A percentile compares a stretch with the other conserved stretches of the same genome.
These are phyloP conservation scores for Apodospora peruviana DNA, from an alignment of 495 filamentous ascomycete species.

Conservation along the genomic window DNA sequence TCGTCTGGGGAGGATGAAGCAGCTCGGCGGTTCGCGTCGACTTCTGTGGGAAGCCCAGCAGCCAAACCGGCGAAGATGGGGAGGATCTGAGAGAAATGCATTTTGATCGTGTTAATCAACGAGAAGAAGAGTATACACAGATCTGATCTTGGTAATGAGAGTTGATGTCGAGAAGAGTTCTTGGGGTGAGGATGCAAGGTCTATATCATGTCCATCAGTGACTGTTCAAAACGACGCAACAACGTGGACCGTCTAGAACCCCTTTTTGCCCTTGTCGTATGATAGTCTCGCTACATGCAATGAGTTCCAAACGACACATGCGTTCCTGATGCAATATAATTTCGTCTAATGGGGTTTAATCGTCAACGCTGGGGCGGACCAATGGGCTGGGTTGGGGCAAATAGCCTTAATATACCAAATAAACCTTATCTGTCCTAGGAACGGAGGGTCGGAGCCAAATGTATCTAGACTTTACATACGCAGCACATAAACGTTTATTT, in stretches of 20 bases:
- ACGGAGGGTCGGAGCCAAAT: neutral
- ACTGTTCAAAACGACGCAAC: too few species aligned
- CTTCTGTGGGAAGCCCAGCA: neutral
- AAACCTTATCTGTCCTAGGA: neutral
- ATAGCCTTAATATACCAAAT: neutral
- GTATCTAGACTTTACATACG: neutral
- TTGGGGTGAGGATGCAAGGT: too few species aligned
- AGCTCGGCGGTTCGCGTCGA: too few species aligned
- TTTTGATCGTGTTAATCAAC: neutral
- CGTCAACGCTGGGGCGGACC: neutral
- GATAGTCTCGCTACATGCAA: too few species aligned
- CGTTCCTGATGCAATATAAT: neutral
- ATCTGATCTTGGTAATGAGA: too few species aligned
- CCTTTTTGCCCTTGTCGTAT: too few species aligned
- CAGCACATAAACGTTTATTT: neutral
- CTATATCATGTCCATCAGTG: too few species aligned
- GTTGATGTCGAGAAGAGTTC: too few species aligned
- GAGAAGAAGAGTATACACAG: too few species aligned
- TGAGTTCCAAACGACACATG: too few species aligned
- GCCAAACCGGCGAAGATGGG: neutral
- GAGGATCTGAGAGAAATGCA: neutral
- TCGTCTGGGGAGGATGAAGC: conserved; percentile 18
- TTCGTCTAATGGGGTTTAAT: neutral
- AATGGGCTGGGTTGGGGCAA: neutral
- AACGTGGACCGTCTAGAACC: too few species aligned